Percentiles rank a stretch among this genome's conserved stretches.
Evolutionary conservation across 345 rosid genomes (phyloP).

Genomic region (Syzygium oleosum): DNA sequence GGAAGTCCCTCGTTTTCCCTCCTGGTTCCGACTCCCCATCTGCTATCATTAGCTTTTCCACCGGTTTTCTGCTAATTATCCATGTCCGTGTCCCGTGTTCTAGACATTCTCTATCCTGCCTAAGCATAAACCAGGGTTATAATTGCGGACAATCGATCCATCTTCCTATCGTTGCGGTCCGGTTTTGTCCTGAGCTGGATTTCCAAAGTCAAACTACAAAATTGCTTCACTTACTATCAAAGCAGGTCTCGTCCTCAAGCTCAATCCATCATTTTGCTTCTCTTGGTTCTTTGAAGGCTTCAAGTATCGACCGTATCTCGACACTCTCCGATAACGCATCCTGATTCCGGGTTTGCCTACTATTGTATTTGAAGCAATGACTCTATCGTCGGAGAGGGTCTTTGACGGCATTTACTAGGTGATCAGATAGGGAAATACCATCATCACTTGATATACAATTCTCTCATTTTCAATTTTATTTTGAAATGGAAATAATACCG

Average conservation of each 20-base stretch:
- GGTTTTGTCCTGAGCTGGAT: background rate
- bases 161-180: background rate
- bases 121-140: background rate
- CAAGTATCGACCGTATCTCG: background rate
- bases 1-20: background rate
- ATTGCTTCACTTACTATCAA: background rate
- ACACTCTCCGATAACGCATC: background rate
- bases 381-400: background rate
- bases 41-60: background rate
- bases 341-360: background rate
- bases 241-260: background rate
- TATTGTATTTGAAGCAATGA: background rate
- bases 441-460: background rate
- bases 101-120: background rate
- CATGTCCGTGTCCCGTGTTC: background rate
- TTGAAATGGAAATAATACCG: background rate
- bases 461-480: background rate
- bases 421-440: background rate
- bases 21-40: background rate
- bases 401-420: background rate
- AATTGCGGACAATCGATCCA: background rate
- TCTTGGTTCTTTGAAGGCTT: background rate
- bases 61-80: background rate
- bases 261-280: background rate
- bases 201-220: background rate